Evolutionary conservation across 176 grass and related monocot genomes (phyloP).

Genomic region (Aegilops speltoides): DNA sequence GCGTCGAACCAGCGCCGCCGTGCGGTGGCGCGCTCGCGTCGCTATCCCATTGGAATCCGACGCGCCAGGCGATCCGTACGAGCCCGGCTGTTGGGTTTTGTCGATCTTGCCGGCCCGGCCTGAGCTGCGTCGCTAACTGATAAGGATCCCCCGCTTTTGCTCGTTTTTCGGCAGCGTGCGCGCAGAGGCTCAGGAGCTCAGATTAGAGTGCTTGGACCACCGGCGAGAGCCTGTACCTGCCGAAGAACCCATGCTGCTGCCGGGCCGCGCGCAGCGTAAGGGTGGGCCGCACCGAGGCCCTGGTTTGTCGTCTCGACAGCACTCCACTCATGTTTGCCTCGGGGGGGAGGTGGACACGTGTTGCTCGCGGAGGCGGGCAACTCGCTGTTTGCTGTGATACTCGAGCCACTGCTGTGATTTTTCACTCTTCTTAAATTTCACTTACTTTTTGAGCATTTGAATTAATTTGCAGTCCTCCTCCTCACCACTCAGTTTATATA

Average conservation of each 20-base stretch:
- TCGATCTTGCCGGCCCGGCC: not conserved
- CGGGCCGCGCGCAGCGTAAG: not conserved
- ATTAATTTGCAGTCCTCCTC: not conserved
- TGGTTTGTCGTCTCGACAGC: constrained; percentile 5
- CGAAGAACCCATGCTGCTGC: not conserved
- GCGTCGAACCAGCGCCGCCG: not conserved
- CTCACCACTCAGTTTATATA: not conserved
- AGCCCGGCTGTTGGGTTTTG: not conserved
- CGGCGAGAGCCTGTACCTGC: not conserved
- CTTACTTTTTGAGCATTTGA: not conserved
- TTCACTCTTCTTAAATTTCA: not conserved
- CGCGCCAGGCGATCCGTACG: not conserved
- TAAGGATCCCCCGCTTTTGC: not conserved
- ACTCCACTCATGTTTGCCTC: not conserved
- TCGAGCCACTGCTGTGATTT: not conserved
- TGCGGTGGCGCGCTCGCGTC: not conserved
- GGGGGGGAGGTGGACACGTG: not conserved
- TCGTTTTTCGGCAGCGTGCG: not conserved
- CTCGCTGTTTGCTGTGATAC: not conserved
- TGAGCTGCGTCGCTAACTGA: not conserved
- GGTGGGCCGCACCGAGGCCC: not conserved
- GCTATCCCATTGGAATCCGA: not conserved
- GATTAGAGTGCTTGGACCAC: not conserved
- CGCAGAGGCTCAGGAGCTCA: not conserved
- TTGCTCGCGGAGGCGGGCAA: not conserved